A percentile compares a stretch with the other conserved stretches of the same genome.
Evolutionary conservation across 1,284 basidiomycete species (phyloP).

Genomic region (Garcileccinum viscosum): DNA sequence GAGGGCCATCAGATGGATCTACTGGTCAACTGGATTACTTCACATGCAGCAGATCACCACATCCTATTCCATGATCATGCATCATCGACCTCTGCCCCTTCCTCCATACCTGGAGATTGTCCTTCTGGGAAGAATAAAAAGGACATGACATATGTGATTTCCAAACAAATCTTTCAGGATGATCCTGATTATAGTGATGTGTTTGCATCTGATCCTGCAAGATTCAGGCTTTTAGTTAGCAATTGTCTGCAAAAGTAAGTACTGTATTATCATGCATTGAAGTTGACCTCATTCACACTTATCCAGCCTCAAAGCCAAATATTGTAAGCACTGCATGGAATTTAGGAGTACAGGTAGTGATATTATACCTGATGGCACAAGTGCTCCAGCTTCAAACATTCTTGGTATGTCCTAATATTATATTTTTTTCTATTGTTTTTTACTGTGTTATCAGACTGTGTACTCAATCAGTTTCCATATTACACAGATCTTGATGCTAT

Average conservation of each 20-base stretch:
- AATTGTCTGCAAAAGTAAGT: not conserved
- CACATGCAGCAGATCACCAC: not conserved
- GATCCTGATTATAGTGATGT: not conserved
- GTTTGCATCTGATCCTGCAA: not conserved
- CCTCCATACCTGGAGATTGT: not conserved
- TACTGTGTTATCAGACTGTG: not conserved
- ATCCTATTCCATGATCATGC: not conserved
- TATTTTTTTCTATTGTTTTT: not conserved
- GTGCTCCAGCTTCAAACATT: not conserved
- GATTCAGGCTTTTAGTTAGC: not conserved
- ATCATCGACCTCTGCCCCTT: not conserved
- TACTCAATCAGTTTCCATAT: not conserved
- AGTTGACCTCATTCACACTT: too few species aligned
- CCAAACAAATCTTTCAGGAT: not conserved
- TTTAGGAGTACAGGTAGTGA: not conserved
- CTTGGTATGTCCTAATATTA: not conserved
- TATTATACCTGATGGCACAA: not conserved
- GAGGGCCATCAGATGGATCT: not conserved
- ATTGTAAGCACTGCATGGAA: not conserved
- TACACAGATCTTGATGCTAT: not conserved
- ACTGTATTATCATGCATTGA: not conserved
- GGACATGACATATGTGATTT: not conserved
- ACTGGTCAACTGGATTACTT: not conserved
- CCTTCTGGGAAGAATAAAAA: not conserved
- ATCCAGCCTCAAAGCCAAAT: not conserved